Conservation (phyloP, 352 stramenopile genomes). For the Nothophytophthora sp. region DNA sequence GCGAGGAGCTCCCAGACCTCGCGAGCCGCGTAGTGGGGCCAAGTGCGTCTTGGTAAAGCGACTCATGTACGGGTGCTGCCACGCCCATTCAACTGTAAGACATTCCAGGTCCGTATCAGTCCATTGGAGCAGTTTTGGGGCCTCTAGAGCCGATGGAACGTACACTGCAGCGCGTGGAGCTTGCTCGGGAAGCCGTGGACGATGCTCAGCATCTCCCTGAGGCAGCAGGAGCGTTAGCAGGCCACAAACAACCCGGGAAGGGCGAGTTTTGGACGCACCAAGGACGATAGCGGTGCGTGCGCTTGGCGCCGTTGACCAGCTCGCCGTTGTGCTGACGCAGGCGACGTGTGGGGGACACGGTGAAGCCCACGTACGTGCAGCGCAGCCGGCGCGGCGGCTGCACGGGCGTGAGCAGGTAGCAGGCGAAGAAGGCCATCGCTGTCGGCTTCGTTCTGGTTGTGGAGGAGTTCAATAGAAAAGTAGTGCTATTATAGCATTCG, state of each 20-base stretch:
- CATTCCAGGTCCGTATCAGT: too few relatives aligned
- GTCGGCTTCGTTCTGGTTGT: background rate
- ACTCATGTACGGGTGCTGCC: conserved; percentile 69
- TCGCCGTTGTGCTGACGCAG: conserved; percentile 82
- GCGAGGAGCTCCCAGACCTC: conserved; percentile 43
- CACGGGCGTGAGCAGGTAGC: conserved; percentile 74
- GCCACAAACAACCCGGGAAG: background rate
- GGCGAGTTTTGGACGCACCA: conserved; percentile 30
- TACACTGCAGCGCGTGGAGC: conserved; percentile 75
- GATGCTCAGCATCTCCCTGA: conserved; percentile 73
- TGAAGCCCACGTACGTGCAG: conserved; percentile 77
- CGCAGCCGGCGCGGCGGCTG: conserved; percentile 46
- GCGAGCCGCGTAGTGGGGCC: conserved; percentile 26
- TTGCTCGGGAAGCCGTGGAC: conserved; percentile 82
- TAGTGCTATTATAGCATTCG: background rate
- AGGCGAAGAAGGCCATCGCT: conserved; percentile 59
- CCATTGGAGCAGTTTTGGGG: too few relatives aligned
- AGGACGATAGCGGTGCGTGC: conserved; percentile 52
- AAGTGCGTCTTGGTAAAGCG: conserved; percentile 52
- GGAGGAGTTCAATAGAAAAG: background rate
- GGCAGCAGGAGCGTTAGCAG: background rate
- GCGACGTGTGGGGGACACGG: conserved; percentile 48
- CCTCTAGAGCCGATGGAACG: conserved; percentile 13
- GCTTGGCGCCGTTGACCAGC: conserved; percentile 61
- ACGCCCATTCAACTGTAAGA: conserved; percentile 69